Percentiles rank a stretch among this genome's conserved stretches.
phyloP scores from a whole-genome alignment of 768 basidiomycete genomes.

The Dacryopinax primogenitus region DNA sequence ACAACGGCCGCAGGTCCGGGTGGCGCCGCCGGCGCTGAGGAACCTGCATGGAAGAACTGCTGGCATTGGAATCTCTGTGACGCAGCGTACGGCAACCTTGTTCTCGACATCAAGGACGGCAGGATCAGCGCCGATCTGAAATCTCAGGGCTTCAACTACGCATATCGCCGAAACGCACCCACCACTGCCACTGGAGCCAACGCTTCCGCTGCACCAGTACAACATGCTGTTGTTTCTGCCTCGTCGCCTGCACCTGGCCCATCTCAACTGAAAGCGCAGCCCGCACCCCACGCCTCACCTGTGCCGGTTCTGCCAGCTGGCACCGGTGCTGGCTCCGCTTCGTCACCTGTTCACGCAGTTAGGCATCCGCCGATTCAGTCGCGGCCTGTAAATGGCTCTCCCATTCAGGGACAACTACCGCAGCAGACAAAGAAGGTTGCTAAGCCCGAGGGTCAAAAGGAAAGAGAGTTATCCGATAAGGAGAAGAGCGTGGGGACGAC shows the following conservation, averaged over 20 bases:
- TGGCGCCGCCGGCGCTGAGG: constrained; percentile 52
- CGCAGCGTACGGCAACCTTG: constrained; percentile 78
- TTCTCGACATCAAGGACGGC: constrained; percentile 84
- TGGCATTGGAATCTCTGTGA: constrained; percentile 99
- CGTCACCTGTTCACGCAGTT: constrained; percentile 17
- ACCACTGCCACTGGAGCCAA: constrained; percentile 39
- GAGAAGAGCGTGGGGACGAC: constrained; percentile 22
- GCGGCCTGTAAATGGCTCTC: constrained; percentile 30
- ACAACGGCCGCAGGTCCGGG: constrained; percentile 37
- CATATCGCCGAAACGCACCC: constrained; percentile 65
- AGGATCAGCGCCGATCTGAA: constrained; percentile 84
- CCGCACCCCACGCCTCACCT: constrained; percentile 24
- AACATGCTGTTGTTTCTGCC: constrained; percentile 26
- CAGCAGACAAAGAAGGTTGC: constrained; percentile 31
- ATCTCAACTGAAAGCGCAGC: constrained; percentile 25
- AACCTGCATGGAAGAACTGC: constrained; percentile 95
- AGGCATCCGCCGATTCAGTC: constrained; percentile 30
- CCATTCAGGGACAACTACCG: constrained; percentile 34
- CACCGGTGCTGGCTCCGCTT: constrained; percentile 29
- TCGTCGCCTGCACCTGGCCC: constrained; percentile 14
- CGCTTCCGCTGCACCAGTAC: constrained; percentile 28
- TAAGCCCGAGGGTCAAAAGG: constrained; percentile 52
- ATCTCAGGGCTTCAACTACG: constrained; percentile 97
- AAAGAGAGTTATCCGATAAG: constrained; percentile 38
- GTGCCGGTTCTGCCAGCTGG: constrained; percentile 23